Evolutionary conservation across 2,329 filamentous ascomycete genomes (phyloP), one percentile per base, ranked within the genome.

Genomic region (Fusarium praegraminearum): DNA sequence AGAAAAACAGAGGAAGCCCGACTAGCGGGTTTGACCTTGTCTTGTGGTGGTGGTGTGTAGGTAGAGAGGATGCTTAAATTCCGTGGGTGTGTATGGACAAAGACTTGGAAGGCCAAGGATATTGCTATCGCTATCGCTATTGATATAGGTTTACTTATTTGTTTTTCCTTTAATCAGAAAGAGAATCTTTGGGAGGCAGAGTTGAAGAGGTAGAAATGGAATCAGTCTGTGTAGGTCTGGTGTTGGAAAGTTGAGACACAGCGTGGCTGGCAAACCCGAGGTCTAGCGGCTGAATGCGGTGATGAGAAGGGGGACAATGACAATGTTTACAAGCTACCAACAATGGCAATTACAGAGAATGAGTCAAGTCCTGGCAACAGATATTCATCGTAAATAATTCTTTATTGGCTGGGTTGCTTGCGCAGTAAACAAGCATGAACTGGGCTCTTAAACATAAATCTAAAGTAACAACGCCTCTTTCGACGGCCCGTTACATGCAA

Each of bases 41-140:
- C 46, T 40, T 43, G 35, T 66, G 45, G 58, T 69, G 54, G 60
- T 69, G 61, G 65, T 56, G 41, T 53, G 51, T 52, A 61, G 49
- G 33, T 35, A 52, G 32, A 38, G 35, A 38, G 40, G 50, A 44
- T 47, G 36, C 30, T 62, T 47, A 56, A 46, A 44, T 62, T 62
- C 30, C 12, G 40, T 53, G 44, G 63, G 63, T 8, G 65, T 67
- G 57, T 41, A 43, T 36, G 32, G 50, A 47, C n/a, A 46, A 44
- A 55, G 54, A 24, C 9, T 46, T 32, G 52, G n/a, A 28, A 62
- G 50, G 16, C 30, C n/a, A 55, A 35, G 26, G 33, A 16, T 28
- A 28, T 26, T 44, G 24, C 20, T 20, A n/a, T 38, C 22, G n/a
- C 24, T 55, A 16, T 38, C 22, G n/a, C 24, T 55, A 16, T 24